Base-by-base conservation (phyloP, 169 alveolate species). In the Eimeria tenella region DNA sequence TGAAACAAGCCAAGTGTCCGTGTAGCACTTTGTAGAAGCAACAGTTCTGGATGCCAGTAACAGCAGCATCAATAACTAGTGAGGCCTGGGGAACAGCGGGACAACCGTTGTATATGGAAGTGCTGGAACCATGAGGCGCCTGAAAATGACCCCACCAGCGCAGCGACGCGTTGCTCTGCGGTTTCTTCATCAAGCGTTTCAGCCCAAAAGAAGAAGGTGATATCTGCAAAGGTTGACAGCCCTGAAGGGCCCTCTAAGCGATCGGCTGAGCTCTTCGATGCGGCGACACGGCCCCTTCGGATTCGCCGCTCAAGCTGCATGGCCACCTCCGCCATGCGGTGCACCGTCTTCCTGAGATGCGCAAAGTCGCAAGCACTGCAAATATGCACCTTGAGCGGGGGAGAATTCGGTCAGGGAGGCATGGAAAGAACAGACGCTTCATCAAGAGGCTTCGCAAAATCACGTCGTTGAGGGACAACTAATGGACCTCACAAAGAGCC, bases 281-380 rank as follows among this genome's bases (percentile, higher is more conserved):
- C 21, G 53, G 73, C 53, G 15, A 77, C 79, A 8, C 95, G 73
- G 52, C 95, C 95, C 60, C 68, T 31, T 15, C 71, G 86, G 21
- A 91, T 77, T 21, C 92, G 83, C n/a, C 92, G 92, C 84, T 81
- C 90, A 53, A 25, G 25, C 92, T 91, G 92, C 86, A 91, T 91
- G 42, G 92, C 92, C 15, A 91, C 77, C 6, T 58, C 86, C 42
- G 95, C 95, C 92, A 91, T 91, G 62, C 95, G 90, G 84, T 81
- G 90, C 31, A 91, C 77, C n/a, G 95, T 91, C 63, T 90, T 90
- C 58, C 94, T 90, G 94, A 25, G 11, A 19, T 21, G 17, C 49
- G 50, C 77, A 68, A 63, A 63, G 42, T 25, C 73, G 9, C 15
- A 63, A 63, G 23, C 73, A 31, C 4, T 2, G 42, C 42, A 31